phyloP scores from a whole-genome alignment of 2,329 filamentous ascomycete genomes.

The Mollisiaceae sp. region DNA sequence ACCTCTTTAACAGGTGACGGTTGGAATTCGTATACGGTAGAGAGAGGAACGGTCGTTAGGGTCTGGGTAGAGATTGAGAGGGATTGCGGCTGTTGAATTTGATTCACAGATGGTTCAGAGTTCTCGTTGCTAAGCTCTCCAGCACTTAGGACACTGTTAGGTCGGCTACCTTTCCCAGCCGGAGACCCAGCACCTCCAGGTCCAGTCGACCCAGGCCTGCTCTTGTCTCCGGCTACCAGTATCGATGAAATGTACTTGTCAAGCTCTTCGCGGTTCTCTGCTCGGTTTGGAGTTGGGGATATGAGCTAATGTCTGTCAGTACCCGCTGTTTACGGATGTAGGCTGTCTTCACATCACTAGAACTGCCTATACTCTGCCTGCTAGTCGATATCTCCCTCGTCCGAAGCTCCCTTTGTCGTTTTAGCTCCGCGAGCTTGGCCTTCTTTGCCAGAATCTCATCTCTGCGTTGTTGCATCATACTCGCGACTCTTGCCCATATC shows the following conservation, averaged over 20 bases:
- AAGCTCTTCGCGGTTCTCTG: constrained; percentile 74
- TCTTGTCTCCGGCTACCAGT: constrained; percentile 72
- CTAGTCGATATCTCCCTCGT: constrained; percentile 74
- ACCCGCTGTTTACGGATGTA: constrained; percentile 34
- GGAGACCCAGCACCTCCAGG: constrained; percentile 69
- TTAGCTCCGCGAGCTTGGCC: constrained; percentile 95
- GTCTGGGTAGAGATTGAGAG: constrained; percentile 61
- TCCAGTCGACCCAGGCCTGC: constrained; percentile 70
- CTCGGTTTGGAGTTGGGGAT: constrained; percentile 72
- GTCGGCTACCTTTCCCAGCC: constrained; percentile 73
- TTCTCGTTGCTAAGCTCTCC: constrained; percentile 80
- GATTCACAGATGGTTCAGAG: constrained; percentile 59
- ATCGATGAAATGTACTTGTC: constrained; percentile 85
- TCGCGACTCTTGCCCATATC: constrained; percentile 39
- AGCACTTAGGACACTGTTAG: constrained; percentile 84
- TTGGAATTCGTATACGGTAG: constrained; percentile 80
- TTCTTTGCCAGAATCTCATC: constrained; percentile 97
- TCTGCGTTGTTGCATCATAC: constrained; percentile 73
- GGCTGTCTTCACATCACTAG: constrained; percentile 68
- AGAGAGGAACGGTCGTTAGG: constrained; percentile 73
- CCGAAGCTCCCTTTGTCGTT: constrained; percentile 85
- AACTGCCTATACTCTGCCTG: constrained; percentile 70
- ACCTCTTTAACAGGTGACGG: constrained; percentile 80
- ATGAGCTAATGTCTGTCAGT: constrained; percentile 57
- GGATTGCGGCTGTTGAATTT: constrained; percentile 44